Percentiles rank a stretch among this genome's conserved stretches.
Evolutionary conservation across 2,329 filamentous ascomycete species (phyloP).

Genomic region (Claviceps arundinis): DNA sequence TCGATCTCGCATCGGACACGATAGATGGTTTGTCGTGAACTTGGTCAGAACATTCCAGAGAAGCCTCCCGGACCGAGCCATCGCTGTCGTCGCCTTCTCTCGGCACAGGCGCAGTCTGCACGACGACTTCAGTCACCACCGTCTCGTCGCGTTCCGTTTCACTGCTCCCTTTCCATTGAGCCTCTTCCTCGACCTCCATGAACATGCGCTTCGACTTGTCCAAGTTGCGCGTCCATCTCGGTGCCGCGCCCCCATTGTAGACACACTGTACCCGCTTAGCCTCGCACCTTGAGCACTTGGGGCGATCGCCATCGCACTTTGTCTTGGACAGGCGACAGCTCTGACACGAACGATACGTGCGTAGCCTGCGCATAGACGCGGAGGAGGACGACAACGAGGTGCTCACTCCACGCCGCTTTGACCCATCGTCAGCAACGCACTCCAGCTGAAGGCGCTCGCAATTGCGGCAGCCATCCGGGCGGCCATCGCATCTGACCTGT

Average conservation of each 20-base stretch:
- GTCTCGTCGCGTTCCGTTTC: not conserved
- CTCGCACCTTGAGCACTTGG: constrained; percentile 23
- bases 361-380: constrained; percentile 23
- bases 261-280: constrained; percentile 22
- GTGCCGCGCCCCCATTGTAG: constrained; percentile 25
- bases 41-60: not conserved
- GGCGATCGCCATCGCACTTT: constrained; percentile 28
- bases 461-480: constrained; percentile 28
- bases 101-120: not conserved
- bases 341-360: constrained; percentile 27
- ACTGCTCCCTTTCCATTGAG: not conserved
- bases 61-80: not conserved
- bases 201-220: constrained; percentile 8
- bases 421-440: constrained; percentile 24
- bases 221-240: constrained; percentile 23
- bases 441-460: constrained; percentile 29
- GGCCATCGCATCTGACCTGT: constrained; percentile 29
- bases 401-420: constrained; percentile 12
- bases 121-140: not conserved
- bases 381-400: constrained; percentile 17
- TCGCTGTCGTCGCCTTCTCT: not conserved
- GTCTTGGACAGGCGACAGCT: constrained; percentile 27
- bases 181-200: not conserved
- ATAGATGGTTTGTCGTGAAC: not conserved
- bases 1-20: not conserved